Percentiles rank a stretch among this genome's conserved stretches.
phyloP scores from a whole-genome alignment of 139 green algal genomes.

The Chlamydomonas sphaeroides region DNA sequence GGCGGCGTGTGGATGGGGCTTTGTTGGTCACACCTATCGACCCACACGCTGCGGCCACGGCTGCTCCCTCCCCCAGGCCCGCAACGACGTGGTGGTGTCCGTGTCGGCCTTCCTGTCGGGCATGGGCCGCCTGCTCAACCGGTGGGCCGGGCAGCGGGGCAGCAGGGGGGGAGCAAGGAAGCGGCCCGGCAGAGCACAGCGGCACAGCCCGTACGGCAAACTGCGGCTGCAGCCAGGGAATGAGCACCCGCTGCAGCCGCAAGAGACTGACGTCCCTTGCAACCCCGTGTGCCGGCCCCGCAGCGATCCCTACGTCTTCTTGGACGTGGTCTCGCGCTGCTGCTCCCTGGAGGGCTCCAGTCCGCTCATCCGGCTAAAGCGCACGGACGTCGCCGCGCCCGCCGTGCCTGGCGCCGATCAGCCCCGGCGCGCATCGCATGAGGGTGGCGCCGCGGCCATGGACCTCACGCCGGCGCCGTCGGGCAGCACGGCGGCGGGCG shows the following conservation, averaged over 20 bases:
- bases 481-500: not conserved
- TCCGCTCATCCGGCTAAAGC: slow-evolving; percentile 40
- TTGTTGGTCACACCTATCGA: too few relatives aligned
- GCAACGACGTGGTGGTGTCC: slow-evolving; percentile 2
- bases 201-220: too few relatives aligned
- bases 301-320: slow-evolving; percentile 81
- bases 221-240: too few relatives aligned
- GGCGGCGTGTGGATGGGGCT: too few relatives aligned
- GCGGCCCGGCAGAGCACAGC: not conserved
- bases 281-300: too few relatives aligned
- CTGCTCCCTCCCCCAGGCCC: not conserved
- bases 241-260: too few relatives aligned
- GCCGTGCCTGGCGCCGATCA: not conserved
- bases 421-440: slow-evolving; percentile 4
- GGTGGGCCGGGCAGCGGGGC: too few relatives aligned
- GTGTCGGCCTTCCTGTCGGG: slow-evolving; percentile 17
- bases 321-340: slow-evolving; percentile 70
- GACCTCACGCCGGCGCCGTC: slow-evolving; percentile 9
- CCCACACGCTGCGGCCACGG: too few relatives aligned
- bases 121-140: slow-evolving; percentile 13
- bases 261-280: too few relatives aligned
- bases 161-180: too few relatives aligned
- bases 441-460: not conserved
- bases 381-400: not conserved
- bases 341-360: slow-evolving; percentile 60